Percentiles rank a stretch among this genome's conserved stretches.
Evolutionary conservation across 75 land plant genomes (phyloP).

Genomic region (Picea glauca): DNA sequence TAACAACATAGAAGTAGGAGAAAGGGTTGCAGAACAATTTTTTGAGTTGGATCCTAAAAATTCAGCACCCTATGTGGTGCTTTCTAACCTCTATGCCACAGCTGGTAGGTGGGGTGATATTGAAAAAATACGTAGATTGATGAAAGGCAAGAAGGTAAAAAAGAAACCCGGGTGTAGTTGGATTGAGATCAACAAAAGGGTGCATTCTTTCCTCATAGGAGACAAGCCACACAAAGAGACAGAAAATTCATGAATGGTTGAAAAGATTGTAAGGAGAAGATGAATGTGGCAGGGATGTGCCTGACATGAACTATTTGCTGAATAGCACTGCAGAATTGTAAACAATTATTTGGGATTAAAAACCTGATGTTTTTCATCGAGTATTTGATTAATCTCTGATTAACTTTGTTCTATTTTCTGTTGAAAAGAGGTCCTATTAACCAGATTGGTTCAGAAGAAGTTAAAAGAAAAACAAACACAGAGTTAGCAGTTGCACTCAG

Average conservation of each 20-base stretch:
- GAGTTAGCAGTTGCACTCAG: too few relatives aligned
- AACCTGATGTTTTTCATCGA: too few relatives aligned
- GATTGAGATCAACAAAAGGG: constrained; percentile 20
- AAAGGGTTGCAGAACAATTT: constrained; percentile 40
- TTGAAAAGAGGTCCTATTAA: too few relatives aligned
- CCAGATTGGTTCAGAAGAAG: too few relatives aligned
- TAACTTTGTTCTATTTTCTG: too few relatives aligned
- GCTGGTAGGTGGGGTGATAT: constrained; percentile 12
- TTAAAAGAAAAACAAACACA: too few relatives aligned
- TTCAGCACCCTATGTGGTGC: constrained; percentile 39
- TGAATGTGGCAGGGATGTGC: background rate
- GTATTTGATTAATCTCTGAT: too few relatives aligned
- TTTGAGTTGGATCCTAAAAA: constrained; percentile 41
- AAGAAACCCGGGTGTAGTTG: constrained; percentile 29
- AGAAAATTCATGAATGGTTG: constrained; percentile 7
- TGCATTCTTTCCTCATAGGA: constrained; percentile 20
- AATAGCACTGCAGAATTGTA: background rate
- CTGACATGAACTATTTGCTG: background rate
- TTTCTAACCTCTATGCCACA: constrained; percentile 19
- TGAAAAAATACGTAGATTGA: constrained; percentile 12
- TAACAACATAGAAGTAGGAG: constrained; percentile 38
- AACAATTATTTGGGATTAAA: too few relatives aligned
- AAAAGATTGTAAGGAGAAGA: background rate
- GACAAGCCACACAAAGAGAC: constrained; percentile 5
- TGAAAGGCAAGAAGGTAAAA: constrained; percentile 13